A percentile compares a stretch with the other conserved stretches of the same genome.
Conservation (phyloP, 768 basidiomycete genomes). For the Auriscalpium microsporum region DNA sequence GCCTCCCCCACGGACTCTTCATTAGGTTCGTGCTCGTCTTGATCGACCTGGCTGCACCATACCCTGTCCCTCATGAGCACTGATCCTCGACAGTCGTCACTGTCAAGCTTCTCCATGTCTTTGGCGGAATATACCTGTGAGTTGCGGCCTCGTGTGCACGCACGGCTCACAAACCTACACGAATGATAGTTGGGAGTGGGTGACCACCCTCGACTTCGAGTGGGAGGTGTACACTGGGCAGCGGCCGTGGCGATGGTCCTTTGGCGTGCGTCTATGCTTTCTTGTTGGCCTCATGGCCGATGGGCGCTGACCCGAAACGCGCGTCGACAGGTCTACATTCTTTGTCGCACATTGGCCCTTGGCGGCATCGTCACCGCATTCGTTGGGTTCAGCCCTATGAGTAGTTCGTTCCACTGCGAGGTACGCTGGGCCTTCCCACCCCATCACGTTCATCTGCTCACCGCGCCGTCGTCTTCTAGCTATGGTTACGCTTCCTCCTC, state of each 20-base stretch:
- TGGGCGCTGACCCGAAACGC: background rate
- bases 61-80: no score
- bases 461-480: background rate
- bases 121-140: constrained; percentile 4
- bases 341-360: background rate
- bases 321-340: background rate
- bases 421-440: background rate
- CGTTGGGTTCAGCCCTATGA: background rate
- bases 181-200: constrained; percentile 2
- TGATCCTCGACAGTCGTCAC: background rate
- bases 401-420: background rate
- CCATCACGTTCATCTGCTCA: background rate
- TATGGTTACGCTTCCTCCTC: background rate
- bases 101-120: constrained; percentile 5
- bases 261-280: background rate
- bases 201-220: background rate
- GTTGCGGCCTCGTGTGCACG: background rate
- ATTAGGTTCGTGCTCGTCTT: no score
- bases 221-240: constrained; percentile 3
- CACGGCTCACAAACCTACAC: background rate
- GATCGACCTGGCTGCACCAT: no score
- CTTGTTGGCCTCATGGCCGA: background rate
- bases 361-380: background rate
- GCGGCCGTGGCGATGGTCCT: constrained; percentile 4
- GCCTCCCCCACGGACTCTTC: no score